Percentiles rank a stretch among this genome's conserved stretches.
Conservation (phyloP, 805 yeast genomes). For the Hanseniaspora lachancei region DNA sequence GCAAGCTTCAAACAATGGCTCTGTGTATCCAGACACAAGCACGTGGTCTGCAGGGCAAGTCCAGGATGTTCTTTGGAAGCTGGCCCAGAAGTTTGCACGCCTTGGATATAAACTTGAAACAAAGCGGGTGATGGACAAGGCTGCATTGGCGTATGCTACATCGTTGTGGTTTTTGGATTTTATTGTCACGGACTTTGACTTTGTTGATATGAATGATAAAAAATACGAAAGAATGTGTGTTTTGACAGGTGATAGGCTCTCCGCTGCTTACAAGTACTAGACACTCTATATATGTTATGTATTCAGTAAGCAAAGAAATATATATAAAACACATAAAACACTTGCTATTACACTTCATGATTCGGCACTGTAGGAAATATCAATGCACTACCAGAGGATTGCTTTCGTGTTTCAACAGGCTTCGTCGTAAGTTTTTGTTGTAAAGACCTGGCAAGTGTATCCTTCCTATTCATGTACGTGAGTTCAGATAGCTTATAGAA, state of each 20-base stretch:
- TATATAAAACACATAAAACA: no score
- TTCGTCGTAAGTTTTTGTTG: not conserved
- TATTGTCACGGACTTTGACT: not conserved
- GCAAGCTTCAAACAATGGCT: not conserved
- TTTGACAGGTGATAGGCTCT: not conserved
- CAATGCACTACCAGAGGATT: not conserved
- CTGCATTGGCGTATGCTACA: conserved; percentile 8
- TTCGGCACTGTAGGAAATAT: conserved; percentile 1
- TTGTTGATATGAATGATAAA: not conserved
- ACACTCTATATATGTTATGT: not conserved
- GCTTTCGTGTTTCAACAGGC: not conserved
- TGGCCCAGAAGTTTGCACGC: not conserved
- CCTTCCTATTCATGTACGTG: not conserved
- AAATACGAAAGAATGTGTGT: not conserved
- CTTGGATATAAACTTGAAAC: not conserved
- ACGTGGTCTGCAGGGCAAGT: not conserved
- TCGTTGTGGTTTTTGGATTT: conserved; percentile 9
- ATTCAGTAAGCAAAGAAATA: not conserved
- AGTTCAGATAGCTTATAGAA: not conserved
- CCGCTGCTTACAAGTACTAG: not conserved
- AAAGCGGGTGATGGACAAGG: not conserved
- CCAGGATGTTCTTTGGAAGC: not conserved
- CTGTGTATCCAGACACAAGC: not conserved
- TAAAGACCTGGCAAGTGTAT: not conserved
- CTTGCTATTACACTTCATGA: not conserved